These are phyloP conservation scores for Trichoderma afroharzianum DNA, from an alignment of 2,329 filamentous ascomycete species.

Conservation along the genomic window DNA sequence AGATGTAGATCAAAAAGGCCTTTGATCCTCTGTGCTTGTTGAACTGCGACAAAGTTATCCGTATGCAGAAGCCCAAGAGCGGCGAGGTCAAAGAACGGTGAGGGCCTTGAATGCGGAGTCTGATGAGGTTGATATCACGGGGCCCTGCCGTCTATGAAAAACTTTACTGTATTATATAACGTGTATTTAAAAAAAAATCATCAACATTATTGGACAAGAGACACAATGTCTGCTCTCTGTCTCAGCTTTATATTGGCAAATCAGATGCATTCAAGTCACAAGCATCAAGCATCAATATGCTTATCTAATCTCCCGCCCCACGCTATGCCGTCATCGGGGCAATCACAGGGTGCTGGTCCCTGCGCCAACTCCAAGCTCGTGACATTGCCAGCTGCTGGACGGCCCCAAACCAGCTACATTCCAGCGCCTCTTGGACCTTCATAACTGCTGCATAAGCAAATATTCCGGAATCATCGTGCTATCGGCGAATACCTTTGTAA, in stretches of 20 bases:
- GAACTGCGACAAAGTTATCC: conserved; percentile 67
- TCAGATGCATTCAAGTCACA: not conserved
- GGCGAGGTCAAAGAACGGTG: conserved; percentile 47
- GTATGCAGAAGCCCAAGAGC: conserved; percentile 49
- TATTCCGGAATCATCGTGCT: not conserved
- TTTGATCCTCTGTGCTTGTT: conserved; percentile 71
- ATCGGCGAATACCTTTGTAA: not conserved
- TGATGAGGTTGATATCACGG: not conserved
- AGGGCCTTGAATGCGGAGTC: not conserved
- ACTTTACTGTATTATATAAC: not conserved
- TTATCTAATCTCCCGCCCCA: conserved; percentile 16
- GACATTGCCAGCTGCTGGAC: conserved; percentile 13
- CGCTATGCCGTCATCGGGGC: conserved; percentile 18
- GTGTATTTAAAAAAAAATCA: not conserved
- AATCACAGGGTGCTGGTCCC: conserved; percentile 17
- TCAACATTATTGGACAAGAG: not conserved
- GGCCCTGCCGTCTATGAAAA: not conserved
- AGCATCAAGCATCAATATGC: not conserved
- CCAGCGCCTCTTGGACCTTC: not conserved
- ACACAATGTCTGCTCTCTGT: not conserved
- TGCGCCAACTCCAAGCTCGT: conserved; percentile 19
- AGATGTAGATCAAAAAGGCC: conserved; percentile 66
- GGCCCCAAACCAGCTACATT: not conserved
- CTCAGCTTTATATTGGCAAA: not conserved
- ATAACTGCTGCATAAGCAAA: not conserved